Conservation (phyloP, 495 filamentous ascomycete genomes). For the Aspergillus cristatus region DNA sequence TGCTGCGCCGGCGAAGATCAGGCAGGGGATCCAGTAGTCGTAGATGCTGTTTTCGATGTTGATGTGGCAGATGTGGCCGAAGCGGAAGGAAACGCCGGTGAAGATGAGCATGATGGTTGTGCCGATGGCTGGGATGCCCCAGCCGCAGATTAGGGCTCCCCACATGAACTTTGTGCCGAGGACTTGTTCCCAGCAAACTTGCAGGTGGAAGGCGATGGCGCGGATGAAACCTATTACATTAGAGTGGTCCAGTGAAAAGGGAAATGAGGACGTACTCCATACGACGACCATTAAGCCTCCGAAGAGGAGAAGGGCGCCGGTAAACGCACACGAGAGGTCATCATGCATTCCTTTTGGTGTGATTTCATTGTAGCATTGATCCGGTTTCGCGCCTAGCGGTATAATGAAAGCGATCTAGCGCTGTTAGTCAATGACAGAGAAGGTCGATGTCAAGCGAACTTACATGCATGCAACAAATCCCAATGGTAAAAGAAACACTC, state of each 20-base stretch:
- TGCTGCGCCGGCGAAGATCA: slow-evolving; percentile 67
- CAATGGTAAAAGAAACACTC: slow-evolving; percentile 73
- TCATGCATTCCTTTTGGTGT: slow-evolving; percentile 91
- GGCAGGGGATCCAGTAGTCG: slow-evolving; percentile 85
- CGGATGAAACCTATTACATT: slow-evolving; percentile 61
- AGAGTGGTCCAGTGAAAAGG: neutral
- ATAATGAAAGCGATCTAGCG: slow-evolving; percentile 66
- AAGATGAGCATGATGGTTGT: slow-evolving; percentile 65
- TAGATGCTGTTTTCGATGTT: slow-evolving; percentile 71
- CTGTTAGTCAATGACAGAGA: slow-evolving; percentile 2
- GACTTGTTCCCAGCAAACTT: slow-evolving; percentile 94
- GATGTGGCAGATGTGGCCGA: slow-evolving; percentile 86
- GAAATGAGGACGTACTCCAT: slow-evolving; percentile 50
- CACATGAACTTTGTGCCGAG: slow-evolving; percentile 88
- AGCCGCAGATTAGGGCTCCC: slow-evolving; percentile 68
- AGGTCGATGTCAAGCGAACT: slow-evolving; percentile 21
- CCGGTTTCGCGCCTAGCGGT: slow-evolving; percentile 68
- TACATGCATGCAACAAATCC: slow-evolving; percentile 69
- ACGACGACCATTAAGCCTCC: slow-evolving; percentile 76
- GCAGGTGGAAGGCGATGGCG: slow-evolving; percentile 85
- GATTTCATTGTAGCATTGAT: slow-evolving; percentile 81
- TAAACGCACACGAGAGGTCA: slow-evolving; percentile 73
- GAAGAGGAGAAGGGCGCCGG: slow-evolving; percentile 72
- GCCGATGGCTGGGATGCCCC: slow-evolving; percentile 69
- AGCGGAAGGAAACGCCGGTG: slow-evolving; percentile 90